Percentiles rank a stretch among this genome's conserved stretches.
Evolutionary conservation across 202 grass and related monocot species (phyloP).

Genomic region (Setaria viridis): DNA sequence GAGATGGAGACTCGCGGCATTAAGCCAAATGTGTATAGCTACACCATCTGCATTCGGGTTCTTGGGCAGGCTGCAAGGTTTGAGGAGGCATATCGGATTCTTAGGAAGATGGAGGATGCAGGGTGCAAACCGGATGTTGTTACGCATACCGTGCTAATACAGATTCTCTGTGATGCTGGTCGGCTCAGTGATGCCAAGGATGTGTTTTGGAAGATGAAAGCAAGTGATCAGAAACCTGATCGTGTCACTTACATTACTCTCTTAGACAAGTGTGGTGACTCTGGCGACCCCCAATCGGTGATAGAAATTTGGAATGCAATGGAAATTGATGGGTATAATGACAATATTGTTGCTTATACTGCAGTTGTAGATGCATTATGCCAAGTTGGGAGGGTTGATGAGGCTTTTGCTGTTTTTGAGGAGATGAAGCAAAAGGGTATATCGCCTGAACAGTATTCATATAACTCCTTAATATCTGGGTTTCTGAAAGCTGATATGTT

Average conservation of each 20-base stretch:
- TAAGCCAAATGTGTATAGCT: conserved; percentile 92
- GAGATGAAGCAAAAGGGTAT: conserved; percentile 77
- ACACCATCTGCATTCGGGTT: conserved; percentile 88
- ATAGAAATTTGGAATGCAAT: conserved; percentile 73
- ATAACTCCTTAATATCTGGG: conserved; percentile 81
- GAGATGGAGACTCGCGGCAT: conserved; percentile 79
- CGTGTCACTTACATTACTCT: conserved; percentile 85
- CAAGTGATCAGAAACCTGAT: conserved; percentile 81
- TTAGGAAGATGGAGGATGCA: conserved; percentile 67
- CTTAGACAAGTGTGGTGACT: conserved; percentile 83
- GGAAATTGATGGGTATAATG: conserved; percentile 77
- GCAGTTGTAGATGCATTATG: conserved; percentile 68
- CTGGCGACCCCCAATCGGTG: conserved; percentile 66
- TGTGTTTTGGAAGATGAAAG: conserved; percentile 91
- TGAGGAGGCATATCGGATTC: conserved; percentile 62
- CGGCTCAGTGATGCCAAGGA: conserved; percentile 70
- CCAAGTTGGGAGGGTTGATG: conserved; percentile 75
- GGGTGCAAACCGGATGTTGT: conserved; percentile 87
- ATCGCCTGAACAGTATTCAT: conserved; percentile 77
- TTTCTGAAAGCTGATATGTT: conserved; percentile 72
- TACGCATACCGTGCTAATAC: conserved; percentile 83
- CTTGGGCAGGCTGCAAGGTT: conserved; percentile 74
- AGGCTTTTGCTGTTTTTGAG: conserved; percentile 66
- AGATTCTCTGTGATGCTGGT: conserved; percentile 80
- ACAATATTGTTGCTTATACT: conserved; percentile 79